Conservation (phyloP, 192 early-diverging fungal genomes). For the Backusella macrospora region DNA sequence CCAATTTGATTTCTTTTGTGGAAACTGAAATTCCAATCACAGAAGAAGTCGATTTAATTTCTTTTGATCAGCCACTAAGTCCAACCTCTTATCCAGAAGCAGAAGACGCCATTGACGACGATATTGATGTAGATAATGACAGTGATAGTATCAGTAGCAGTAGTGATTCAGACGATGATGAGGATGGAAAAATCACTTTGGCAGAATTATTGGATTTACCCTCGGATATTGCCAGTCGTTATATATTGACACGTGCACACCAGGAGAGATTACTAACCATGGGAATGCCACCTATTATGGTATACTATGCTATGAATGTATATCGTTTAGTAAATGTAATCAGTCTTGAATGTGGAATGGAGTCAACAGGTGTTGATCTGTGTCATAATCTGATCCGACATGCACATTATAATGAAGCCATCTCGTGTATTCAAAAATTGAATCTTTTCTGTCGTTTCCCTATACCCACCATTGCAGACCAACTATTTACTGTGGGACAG, state of each 20-base stretch:
- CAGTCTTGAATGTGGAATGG: slow-evolving; percentile 12
- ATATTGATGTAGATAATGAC: not conserved
- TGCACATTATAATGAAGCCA: slow-evolving; percentile 26
- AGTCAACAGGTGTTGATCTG: slow-evolving; percentile 20
- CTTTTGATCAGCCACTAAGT: slow-evolving; percentile 7
- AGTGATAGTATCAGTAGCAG: not conserved
- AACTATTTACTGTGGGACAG: slow-evolving; percentile 18
- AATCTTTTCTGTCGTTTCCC: slow-evolving; percentile 22
- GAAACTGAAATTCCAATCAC: not conserved
- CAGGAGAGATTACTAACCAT: slow-evolving; percentile 17
- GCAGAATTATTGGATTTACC: slow-evolving; percentile 12
- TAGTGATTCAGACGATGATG: slow-evolving; percentile 9
- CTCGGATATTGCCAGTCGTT: slow-evolving; percentile 6
- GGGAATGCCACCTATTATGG: slow-evolving; percentile 16
- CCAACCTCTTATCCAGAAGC: not conserved
- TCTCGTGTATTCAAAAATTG: slow-evolving; percentile 24
- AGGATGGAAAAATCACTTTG: slow-evolving; percentile 12
- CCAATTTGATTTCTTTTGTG: slow-evolving; percentile 29
- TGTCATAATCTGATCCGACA: slow-evolving; percentile 22
- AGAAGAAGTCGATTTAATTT: slow-evolving; percentile 22
- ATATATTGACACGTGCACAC: slow-evolving; percentile 16
- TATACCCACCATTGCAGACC: slow-evolving; percentile 18
- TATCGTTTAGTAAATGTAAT: slow-evolving; percentile 18
- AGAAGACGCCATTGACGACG: slow-evolving; percentile 5
- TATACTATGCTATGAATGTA: slow-evolving; percentile 29